phyloP scores from a whole-genome alignment of 192 early-diverging fungal species.

The Jimgerdemannia lactiflua region DNA sequence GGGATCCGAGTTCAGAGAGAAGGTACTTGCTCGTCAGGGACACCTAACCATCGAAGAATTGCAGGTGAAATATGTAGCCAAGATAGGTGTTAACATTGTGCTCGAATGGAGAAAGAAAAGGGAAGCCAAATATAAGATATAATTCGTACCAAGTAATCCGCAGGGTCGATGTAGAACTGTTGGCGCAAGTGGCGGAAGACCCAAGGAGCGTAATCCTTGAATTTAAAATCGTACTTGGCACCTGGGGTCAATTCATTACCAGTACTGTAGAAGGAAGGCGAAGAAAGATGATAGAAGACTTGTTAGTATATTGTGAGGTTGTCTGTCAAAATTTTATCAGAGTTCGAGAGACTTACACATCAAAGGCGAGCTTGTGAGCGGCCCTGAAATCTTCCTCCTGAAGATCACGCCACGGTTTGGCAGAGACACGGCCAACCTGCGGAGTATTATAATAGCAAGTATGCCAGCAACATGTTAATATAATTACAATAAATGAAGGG shows the following conservation, averaged over 20 bases:
- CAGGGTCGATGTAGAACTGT: conserved; percentile 83
- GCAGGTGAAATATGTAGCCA: neutral
- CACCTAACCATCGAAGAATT: conserved; percentile 43
- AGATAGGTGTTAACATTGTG: neutral
- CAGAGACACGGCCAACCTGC: conserved; percentile 79
- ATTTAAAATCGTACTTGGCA: conserved; percentile 97
- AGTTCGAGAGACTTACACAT: conserved; percentile 69
- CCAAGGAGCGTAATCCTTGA: conserved; percentile 99
- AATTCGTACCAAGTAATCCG: conserved; percentile 81
- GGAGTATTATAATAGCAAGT: conserved; percentile 7
- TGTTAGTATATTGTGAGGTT: neutral
- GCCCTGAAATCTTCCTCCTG: conserved; percentile 79
- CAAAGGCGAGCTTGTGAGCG: conserved; percentile 94
- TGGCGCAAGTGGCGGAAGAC: conserved; percentile 91
- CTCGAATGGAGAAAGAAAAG: conserved; percentile 3
- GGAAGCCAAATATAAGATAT: conserved; percentile 1
- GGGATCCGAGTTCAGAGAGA: conserved; percentile 89
- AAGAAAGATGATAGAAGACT: neutral
- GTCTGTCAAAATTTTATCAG: neutral
- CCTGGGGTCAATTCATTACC: conserved; percentile 96
- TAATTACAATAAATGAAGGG: no score
- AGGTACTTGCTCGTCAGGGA: conserved; percentile 97
- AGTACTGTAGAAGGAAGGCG: conserved; percentile 42
- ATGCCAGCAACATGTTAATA: no score
- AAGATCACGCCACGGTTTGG: conserved; percentile 76